Evolutionary conservation across 192 early-diverging fungal species (phyloP).

Genomic region (Linnemannia elongata): DNA sequence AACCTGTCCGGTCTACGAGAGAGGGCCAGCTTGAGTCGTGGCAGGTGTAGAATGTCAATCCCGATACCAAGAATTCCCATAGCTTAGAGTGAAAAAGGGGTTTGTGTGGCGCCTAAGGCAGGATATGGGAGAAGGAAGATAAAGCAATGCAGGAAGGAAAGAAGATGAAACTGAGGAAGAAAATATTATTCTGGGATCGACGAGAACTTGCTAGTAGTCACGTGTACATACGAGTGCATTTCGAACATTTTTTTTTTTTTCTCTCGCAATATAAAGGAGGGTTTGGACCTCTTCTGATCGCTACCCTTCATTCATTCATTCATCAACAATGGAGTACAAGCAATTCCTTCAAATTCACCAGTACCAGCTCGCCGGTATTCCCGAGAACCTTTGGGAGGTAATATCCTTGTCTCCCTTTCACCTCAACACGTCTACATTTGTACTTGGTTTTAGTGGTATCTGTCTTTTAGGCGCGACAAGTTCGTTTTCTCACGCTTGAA

Average conservation of each 20-base stretch:
- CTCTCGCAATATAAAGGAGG: not conserved
- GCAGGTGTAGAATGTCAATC: conserved; percentile 79
- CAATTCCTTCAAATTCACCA: conserved; percentile 62
- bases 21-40: conserved; percentile 71
- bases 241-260: conserved; percentile 18
- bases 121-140: not conserved
- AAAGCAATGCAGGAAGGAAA: not conserved
- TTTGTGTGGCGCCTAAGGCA: not conserved
- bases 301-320: conserved; percentile 12
- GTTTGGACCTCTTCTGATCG: not conserved
- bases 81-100: not conserved
- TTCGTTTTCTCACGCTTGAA: not conserved
- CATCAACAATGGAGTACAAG: conserved; percentile 42
- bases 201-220: not conserved
- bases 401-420: too few relatives aligned
- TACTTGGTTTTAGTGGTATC: not conserved
- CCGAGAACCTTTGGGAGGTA: conserved; percentile 68
- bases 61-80: conserved; percentile 85
- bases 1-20: conserved; percentile 64
- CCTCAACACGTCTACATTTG: not conserved
- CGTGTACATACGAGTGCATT: not conserved
- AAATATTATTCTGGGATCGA: not conserved
- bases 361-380: conserved; percentile 64
- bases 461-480: not conserved
- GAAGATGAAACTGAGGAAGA: too few relatives aligned